Conservation (phyloP, 768 basidiomycete species). For the Boletus bicolor region DNA sequence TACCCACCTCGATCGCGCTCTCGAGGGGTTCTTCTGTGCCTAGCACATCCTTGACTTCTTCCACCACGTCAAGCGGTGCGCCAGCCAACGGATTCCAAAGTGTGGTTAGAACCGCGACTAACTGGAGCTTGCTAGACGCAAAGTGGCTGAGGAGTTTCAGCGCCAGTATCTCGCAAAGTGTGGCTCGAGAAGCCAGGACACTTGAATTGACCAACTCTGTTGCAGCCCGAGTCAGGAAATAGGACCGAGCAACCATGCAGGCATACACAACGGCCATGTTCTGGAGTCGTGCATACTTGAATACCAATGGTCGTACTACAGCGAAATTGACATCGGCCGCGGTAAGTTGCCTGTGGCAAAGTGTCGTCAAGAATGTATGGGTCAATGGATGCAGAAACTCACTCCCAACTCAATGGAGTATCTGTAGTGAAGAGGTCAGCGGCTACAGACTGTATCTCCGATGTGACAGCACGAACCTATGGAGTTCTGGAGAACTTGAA, state of each 20-base stretch:
- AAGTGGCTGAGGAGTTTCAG: constrained; percentile 81
- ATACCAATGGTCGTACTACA: constrained; percentile 71
- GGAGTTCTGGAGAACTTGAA: constrained; percentile 16
- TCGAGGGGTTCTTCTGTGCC: constrained; percentile 55
- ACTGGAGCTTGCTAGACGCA: constrained; percentile 69
- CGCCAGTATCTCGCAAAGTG: constrained; percentile 83
- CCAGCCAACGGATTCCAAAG: constrained; percentile 85
- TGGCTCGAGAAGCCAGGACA: constrained; percentile 69
- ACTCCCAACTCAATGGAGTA: constrained; percentile 79
- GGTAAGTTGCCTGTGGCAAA: constrained; percentile 60
- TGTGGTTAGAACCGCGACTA: constrained; percentile 73
- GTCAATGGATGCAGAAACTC: constrained; percentile 29
- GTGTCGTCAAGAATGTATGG: background rate
- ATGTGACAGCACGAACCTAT: constrained; percentile 22
- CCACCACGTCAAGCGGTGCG: constrained; percentile 61
- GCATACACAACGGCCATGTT: constrained; percentile 76
- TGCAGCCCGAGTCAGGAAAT: constrained; percentile 69
- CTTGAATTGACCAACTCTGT: constrained; percentile 74
- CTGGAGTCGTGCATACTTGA: constrained; percentile 72
- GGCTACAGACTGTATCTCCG: background rate
- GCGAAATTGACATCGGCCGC: constrained; percentile 82
- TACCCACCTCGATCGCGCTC: constrained; percentile 80
- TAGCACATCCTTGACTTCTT: constrained; percentile 58
- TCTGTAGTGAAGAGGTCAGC: constrained; percentile 39
- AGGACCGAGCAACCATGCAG: constrained; percentile 72